These are phyloP conservation scores for Cardamine chenopodiifolia DNA, from an alignment of 345 rosid species.

Conservation along the genomic window DNA sequence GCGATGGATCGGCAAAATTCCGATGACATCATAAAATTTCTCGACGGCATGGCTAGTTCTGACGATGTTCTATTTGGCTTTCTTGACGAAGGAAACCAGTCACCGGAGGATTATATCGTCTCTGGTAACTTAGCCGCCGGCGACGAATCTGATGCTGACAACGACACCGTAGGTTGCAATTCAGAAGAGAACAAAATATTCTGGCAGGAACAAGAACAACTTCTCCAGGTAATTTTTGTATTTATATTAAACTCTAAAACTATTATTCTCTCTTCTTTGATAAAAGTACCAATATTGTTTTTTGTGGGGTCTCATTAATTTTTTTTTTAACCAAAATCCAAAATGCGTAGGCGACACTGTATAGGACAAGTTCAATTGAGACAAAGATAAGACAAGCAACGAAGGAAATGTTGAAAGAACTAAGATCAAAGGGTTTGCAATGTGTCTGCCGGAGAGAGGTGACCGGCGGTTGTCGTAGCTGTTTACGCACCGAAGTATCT, in stretches of 20 bases:
- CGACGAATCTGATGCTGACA: constrained; percentile 37
- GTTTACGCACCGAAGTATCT: constrained; percentile 55
- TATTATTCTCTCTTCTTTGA: neutral
- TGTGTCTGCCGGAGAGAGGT: constrained; percentile 59
- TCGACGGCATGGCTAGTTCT: constrained; percentile 59
- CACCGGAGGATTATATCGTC: constrained; percentile 35
- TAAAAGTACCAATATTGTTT: neutral
- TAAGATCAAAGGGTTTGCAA: constrained; percentile 33
- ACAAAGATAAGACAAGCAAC: constrained; percentile 67
- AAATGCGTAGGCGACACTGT: constrained; percentile 60
- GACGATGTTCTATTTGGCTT: constrained; percentile 68
- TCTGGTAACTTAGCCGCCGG: constrained; percentile 29
- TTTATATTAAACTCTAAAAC: neutral
- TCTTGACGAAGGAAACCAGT: constrained; percentile 47
- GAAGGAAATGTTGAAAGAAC: constrained; percentile 55
- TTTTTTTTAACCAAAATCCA: constrained; percentile 11
- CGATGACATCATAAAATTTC: constrained; percentile 53
- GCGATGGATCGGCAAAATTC: constrained; percentile 46
- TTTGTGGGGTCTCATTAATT: constrained; percentile 18
- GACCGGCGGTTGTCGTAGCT: constrained; percentile 62
- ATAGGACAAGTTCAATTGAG: constrained; percentile 68
- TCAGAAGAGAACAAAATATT: constrained; percentile 55
- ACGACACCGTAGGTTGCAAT: constrained; percentile 31
- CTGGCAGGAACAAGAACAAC: constrained; percentile 74
- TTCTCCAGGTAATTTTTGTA: constrained; percentile 61